A percentile compares a stretch with the other conserved stretches of the same genome.
These are phyloP conservation scores for Tilletia setariae DNA, from an alignment of 1,284 basidiomycete genomes.

Conservation along the genomic window DNA sequence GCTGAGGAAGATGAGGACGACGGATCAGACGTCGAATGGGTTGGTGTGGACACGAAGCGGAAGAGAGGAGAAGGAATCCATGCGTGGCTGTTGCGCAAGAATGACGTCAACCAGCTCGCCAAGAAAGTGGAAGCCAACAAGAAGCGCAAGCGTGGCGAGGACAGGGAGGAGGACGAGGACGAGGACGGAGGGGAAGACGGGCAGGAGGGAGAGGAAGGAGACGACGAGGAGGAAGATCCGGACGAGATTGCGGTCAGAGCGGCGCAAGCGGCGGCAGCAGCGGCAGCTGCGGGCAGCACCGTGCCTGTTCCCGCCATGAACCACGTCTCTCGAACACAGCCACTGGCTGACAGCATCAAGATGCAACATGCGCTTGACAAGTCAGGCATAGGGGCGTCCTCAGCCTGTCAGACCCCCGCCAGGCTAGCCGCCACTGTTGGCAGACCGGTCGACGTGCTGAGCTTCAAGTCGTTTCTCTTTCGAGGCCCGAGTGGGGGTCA, in stretches of 20 bases:
- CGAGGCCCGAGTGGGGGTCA: too few species aligned
- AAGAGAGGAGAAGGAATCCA: neutral
- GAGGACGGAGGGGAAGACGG: neutral
- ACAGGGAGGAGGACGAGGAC: neutral
- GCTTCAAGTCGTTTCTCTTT: neutral
- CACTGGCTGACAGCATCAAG: neutral
- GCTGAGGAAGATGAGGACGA: neutral
- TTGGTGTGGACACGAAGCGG: constrained; percentile 1
- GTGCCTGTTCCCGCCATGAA: neutral
- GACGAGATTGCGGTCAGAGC: neutral
- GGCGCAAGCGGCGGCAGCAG: neutral
- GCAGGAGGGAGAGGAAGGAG: neutral
- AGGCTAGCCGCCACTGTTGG: neutral
- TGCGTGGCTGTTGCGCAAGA: constrained; percentile 10
- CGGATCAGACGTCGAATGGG: constrained; percentile 7
- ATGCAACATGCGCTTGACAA: constrained; percentile 12
- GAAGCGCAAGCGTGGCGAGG: neutral
- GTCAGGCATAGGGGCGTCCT: neutral
- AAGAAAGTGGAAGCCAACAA: neutral
- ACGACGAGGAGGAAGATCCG: neutral
- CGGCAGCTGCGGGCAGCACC: neutral
- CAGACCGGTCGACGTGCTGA: neutral
- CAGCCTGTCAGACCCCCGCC: neutral
- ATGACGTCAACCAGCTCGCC: neutral
- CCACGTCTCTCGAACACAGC: neutral